These are phyloP conservation scores for Myrica gale DNA, from an alignment of 306 rosid species.

Conservation along the genomic window DNA sequence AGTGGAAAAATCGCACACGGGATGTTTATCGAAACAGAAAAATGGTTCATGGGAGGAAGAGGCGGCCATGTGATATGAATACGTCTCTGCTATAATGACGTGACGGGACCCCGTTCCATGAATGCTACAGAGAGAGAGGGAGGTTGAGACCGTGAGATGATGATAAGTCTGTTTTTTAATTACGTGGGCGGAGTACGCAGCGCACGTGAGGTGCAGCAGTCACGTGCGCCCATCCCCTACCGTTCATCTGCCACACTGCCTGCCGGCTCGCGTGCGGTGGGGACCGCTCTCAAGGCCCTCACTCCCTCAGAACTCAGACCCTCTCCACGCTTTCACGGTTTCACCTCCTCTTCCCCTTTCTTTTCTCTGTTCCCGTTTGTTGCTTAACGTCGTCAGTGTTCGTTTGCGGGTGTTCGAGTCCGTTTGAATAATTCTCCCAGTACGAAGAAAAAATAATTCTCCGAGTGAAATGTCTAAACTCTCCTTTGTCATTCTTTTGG, in stretches of 20 bases:
- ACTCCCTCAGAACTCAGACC: too few species aligned
- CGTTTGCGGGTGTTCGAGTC: neutral
- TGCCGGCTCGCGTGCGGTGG: slow-evolving; percentile 67
- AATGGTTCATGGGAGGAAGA: neutral
- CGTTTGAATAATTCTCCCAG: slow-evolving; percentile 6
- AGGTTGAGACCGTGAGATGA: neutral
- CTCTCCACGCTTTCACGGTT: neutral
- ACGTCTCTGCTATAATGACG: slow-evolving; percentile 31
- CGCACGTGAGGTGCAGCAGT: slow-evolving; percentile 54
- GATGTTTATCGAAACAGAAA: neutral
- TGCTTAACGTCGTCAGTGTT: slow-evolving; percentile 30
- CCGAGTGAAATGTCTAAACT: slow-evolving; percentile 2
- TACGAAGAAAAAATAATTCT: neutral
- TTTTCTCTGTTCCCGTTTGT: slow-evolving; percentile 8
- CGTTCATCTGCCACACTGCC: slow-evolving; percentile 33
- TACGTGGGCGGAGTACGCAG: slow-evolving; percentile 23
- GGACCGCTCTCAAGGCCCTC: slow-evolving; percentile 27
- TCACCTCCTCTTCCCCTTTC: neutral
- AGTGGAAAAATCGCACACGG: neutral
- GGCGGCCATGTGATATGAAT: slow-evolving; percentile 32
- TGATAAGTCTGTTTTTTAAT: neutral
- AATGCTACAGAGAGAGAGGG: neutral
- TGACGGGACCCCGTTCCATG: slow-evolving; percentile 32
- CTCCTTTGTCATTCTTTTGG: neutral
- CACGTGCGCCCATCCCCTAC: slow-evolving; percentile 58